These are phyloP conservation scores for Kwoniella pini DNA, from an alignment of 768 basidiomycete species.

Conservation along the genomic window DNA sequence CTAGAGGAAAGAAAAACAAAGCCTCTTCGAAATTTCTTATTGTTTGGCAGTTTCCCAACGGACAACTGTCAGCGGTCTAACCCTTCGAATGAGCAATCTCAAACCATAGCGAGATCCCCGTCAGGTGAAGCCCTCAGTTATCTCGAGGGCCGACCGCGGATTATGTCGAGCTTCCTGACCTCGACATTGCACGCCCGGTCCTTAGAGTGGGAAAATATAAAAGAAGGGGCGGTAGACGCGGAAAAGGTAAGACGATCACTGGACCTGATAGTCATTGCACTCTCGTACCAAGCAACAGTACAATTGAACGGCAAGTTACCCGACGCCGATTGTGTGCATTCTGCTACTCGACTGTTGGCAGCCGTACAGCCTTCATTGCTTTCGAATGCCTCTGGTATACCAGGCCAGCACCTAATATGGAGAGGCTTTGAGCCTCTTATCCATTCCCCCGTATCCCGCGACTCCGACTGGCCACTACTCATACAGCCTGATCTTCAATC, in stretches of 20 bases:
- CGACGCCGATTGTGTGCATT: conserved; percentile 66
- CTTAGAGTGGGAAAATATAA: conserved; percentile 59
- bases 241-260: conserved; percentile 68
- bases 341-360: conserved; percentile 62
- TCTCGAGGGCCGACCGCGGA: conserved; percentile 22
- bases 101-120: too few relatives aligned
- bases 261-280: conserved; percentile 67
- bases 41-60: conserved; percentile 6
- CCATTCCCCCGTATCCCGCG: neutral
- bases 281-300: conserved; percentile 71
- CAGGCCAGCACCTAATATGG: conserved; percentile 68
- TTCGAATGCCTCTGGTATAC: conserved; percentile 59
- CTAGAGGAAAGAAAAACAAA: conserved; percentile 63
- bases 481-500: conserved; percentile 58
- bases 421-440: conserved; percentile 56
- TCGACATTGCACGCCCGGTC: conserved; percentile 63
- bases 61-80: neutral
- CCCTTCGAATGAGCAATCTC: neutral
- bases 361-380: conserved; percentile 57
- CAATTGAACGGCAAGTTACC: conserved; percentile 65
- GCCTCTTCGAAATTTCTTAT: conserved; percentile 59
- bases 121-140: conserved; percentile 9
- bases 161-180: conserved; percentile 64
- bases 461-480: conserved; percentile 59
- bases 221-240: conserved; percentile 56